Evolutionary conservation across 2,329 filamentous ascomycete species (phyloP), one percentile per base, ranked within the genome.

Genomic region (Penicillium sp.): DNA sequence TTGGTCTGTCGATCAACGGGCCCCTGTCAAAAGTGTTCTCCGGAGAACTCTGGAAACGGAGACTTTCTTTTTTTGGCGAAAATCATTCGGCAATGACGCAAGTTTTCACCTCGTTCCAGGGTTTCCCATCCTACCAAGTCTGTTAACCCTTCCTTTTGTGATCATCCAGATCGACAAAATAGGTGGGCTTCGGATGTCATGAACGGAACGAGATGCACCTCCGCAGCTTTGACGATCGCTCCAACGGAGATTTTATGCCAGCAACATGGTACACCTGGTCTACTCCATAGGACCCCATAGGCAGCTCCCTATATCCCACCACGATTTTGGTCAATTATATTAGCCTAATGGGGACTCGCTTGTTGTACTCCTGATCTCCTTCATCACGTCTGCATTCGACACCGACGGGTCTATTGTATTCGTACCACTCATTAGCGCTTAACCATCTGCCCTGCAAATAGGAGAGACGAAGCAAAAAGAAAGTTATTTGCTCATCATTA

Each of bases 401-500:
- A 31, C 37, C 16, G 19, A 33, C 53, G 45, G 30, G 28, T 35
- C 40, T 30, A 44, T 33, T n/a, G 22, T 33, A 33, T 35, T 26
- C 31, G 46, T 60, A 46, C 42, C 53, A 49, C 49, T 50, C 40
- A 25, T 33, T 56, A 60, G 46, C 51, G 50, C 47, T 38, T 16
- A 26, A 40, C 2, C 3, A 28, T 14, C 16, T 26, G 14, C 5
- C 41, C 28, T 35, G 12, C 31, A 28, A 49, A 42, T 36, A 49
- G 31, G 51, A 56, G 36, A 35, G 38, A 16, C 25, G 26, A 36
- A 42, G 44, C 44, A 56, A 59, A 42, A 50, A 31, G 53, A 56
- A 58, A 61, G 59, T 55, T 42, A 42, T 37, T 47, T 52, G 57
- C 59, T 59, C 57, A 61, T 56, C 59, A 54, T 31, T 30, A 22